Base-by-base conservation (phyloP, 805 yeast genomes). In the Isabelozyma pseudorhagii region DNA sequence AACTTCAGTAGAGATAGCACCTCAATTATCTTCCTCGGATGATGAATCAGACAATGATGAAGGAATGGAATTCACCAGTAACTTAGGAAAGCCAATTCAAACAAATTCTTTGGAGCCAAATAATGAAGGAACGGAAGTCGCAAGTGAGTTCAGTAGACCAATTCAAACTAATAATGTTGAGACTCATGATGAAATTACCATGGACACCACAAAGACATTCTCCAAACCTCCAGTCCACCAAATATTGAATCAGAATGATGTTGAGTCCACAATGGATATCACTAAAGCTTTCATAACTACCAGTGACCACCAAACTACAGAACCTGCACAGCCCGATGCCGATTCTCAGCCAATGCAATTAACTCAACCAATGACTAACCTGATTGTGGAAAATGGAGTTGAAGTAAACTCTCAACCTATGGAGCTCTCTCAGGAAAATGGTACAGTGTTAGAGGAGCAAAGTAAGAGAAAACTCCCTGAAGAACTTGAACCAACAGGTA, bases 401-500 rank as follows among this genome's bases (percentile, higher is more conserved):
- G 38, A n/a, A 5, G 14, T 42, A 11, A 31, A 14, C 15, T 48
- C 61, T 5, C 62, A 57, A 47, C 58, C 60, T 14, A 60, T 63
- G 66, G 60, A 60, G 42, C 43, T 61, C 28, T 60, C 68, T 8
- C 64, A 60, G 46, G 38, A 21, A 27, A 46, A 15, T 14, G 45
- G 39, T 8, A 10, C 6, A 2, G 45, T 27, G 9, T 4, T 38
- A 10, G 18, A 38, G 3, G 40, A 38, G 43, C 9, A n/a, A 13
- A 40, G 17, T n/a, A 40, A 18, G 29, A 40, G 43, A 40, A n/a
- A 18, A 17, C 28, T 17, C 27, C 18, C n/a, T 1, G 18, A 41
- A 43, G 42, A 31, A 29, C 27, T 31, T 45, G 8, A 55, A 54
- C 5, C 52, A 52, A 27, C 50, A 52, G 38, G 54, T 54, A 6